Evolutionary conservation across 139 green algal species (phyloP).

Genomic region (Coelastrella sp.): DNA sequence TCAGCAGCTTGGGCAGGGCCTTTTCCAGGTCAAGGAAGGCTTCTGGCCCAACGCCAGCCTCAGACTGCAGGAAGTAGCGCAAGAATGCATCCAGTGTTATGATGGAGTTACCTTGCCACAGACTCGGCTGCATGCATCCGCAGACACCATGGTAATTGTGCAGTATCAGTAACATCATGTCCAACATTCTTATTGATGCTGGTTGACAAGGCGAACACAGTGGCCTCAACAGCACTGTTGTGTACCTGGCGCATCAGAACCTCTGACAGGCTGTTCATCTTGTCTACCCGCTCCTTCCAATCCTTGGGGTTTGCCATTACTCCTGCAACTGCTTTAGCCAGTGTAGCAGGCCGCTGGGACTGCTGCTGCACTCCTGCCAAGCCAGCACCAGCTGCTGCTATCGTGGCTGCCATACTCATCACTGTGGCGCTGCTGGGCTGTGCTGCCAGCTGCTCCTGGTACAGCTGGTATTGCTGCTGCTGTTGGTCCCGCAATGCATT

Average conservation of each 20-base stretch:
- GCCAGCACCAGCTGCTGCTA: slow-evolving; percentile 10
- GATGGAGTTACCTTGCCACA: no score
- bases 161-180: no score
- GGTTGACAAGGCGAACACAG: no score
- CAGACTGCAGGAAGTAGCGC: not conserved
- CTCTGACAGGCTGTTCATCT: slow-evolving; percentile 28
- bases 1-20: slow-evolving; percentile 62
- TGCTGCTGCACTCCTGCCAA: slow-evolving; percentile 5
- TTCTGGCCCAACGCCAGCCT: slow-evolving; percentile 14
- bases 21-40: slow-evolving; percentile 44
- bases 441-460: slow-evolving; percentile 17
- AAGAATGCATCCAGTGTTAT: no score
- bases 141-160: no score
- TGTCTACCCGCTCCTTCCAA: slow-evolving; percentile 43
- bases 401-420: not conserved
- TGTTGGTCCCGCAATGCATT: not conserved
- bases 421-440: slow-evolving; percentile 10
- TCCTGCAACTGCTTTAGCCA: slow-evolving; percentile 19
- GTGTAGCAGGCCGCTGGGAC: slow-evolving; percentile 17
- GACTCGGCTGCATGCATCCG: no score
- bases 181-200: no score
- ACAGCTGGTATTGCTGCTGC: slow-evolving; percentile 37
- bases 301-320: slow-evolving; percentile 9
- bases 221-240: no score
- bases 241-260: slow-evolving; percentile 34